Percentiles rank a stretch among this genome's conserved stretches.
These are phyloP conservation scores for Populus hybrid DNA, from an alignment of 441 rosid species.

Conservation along the genomic window DNA sequence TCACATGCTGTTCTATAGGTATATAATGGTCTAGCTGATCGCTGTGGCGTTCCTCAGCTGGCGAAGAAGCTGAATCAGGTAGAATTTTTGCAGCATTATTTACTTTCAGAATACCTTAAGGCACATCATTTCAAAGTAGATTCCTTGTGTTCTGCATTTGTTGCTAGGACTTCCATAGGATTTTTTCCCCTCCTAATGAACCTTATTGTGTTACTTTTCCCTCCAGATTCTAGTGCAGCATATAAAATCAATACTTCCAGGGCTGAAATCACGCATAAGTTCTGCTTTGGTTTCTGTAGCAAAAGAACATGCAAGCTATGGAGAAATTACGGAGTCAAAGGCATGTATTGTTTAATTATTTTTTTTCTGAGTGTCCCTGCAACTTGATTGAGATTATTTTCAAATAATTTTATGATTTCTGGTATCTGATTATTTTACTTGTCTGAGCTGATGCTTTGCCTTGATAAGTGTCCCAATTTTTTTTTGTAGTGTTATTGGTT, in stretches of 20 bases:
- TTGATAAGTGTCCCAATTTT: background rate
- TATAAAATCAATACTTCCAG: conserved; percentile 80
- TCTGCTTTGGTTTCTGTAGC: conserved; percentile 67
- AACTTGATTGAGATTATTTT: background rate
- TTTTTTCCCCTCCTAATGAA: background rate
- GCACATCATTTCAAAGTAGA: background rate
- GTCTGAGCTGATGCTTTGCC: background rate
- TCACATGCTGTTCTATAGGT: conserved; percentile 37
- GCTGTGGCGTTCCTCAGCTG: conserved; percentile 87
- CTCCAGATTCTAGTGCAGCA: conserved; percentile 85
- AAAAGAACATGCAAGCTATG: conserved; percentile 94
- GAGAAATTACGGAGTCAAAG: conserved; percentile 88
- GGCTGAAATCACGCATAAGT: conserved; percentile 76
- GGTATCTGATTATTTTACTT: background rate
- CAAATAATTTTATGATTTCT: background rate
- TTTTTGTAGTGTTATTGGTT: background rate
- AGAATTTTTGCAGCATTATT: conserved; percentile 10
- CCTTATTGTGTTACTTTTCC: conserved; percentile 11
- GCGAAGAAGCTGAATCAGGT: conserved; percentile 97
- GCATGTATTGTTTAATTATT: conserved; percentile 28
- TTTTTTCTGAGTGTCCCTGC: background rate
- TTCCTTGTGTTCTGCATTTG: background rate
- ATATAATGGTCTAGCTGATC: conserved; percentile 78
- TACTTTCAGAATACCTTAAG: conserved; percentile 1
- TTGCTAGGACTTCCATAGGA: background rate